A percentile compares a stretch with the other conserved stretches of the same genome.
Conservation (phyloP, 108 stramenopile genomes). For the Chaetoceros muelleri region DNA sequence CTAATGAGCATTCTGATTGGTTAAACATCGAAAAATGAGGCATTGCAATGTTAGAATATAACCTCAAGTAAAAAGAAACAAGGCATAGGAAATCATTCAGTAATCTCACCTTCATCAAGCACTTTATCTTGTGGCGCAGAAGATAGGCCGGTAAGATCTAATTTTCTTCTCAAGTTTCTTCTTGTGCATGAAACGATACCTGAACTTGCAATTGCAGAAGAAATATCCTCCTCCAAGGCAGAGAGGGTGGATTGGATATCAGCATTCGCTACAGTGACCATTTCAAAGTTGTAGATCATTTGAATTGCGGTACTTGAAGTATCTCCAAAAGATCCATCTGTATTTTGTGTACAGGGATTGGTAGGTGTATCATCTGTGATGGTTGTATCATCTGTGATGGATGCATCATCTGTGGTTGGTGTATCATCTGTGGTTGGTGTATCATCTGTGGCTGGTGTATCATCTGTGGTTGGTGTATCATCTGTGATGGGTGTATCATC, state of each 20-base stretch:
- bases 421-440: too few species aligned
- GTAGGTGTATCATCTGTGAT: not conserved
- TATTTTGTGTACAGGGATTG: not conserved
- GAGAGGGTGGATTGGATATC: not conserved
- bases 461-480: too few species aligned
- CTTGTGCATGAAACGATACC: not conserved
- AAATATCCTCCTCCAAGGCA: not conserved
- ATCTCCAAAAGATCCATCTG: not conserved
- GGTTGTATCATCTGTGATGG: too few species aligned
- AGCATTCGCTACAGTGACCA: not conserved
- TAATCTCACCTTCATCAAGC: not conserved
- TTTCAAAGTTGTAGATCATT: not conserved
- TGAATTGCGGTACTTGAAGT: not conserved
- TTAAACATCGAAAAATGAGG: not conserved
- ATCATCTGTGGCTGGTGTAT: too few species aligned
- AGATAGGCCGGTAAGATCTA: not conserved
- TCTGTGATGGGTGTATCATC: too few species aligned
- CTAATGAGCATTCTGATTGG: not conserved
- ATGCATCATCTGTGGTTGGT: too few species aligned
- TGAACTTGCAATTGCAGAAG: not conserved
- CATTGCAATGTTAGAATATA: too few species aligned
- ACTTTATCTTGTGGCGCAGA: not conserved
- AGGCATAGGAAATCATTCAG: too few species aligned
- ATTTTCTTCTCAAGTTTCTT: not conserved
- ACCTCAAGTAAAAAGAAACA: too few species aligned